A percentile compares a stretch with the other conserved stretches of the same genome.
phyloP scores from a whole-genome alignment of 2,329 filamentous ascomycete genomes.

The Bipolaris bicolor region DNA sequence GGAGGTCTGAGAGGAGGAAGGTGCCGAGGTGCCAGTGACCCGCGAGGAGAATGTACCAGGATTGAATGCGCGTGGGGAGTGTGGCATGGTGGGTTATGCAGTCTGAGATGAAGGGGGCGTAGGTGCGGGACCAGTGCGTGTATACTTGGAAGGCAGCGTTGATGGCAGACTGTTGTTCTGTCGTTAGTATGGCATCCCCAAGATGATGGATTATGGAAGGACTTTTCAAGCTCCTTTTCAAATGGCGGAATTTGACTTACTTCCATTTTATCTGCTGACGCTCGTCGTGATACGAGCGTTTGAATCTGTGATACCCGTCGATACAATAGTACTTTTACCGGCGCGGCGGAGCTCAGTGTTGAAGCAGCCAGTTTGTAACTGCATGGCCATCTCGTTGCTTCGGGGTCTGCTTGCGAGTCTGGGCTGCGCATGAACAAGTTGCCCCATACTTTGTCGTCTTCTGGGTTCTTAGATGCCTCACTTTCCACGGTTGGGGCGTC shows the following conservation, averaged over 20 bases:
- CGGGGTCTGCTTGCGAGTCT: background rate
- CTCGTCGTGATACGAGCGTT: slow-evolving; percentile 7
- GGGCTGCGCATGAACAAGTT: slow-evolving; percentile 11
- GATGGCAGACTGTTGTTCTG: slow-evolving; percentile 47
- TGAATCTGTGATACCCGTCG: slow-evolving; percentile 12
- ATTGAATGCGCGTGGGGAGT: slow-evolving; percentile 61
- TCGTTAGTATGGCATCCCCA: too few species aligned
- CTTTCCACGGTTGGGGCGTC: background rate
- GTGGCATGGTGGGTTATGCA: slow-evolving; percentile 57
- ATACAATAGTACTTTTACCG: slow-evolving; percentile 13
- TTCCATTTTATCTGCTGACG: slow-evolving; percentile 4
- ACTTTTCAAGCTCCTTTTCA: too few species aligned
- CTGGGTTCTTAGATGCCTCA: slow-evolving; percentile 49
- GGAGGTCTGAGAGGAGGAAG: slow-evolving; percentile 61
- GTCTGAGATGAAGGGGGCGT: slow-evolving; percentile 60
- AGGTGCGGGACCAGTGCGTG: slow-evolving; percentile 61
- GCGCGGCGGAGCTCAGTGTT: slow-evolving; percentile 14
- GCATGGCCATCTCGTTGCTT: slow-evolving; percentile 13
- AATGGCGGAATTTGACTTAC: slow-evolving; percentile 1
- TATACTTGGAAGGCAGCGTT: slow-evolving; percentile 58
- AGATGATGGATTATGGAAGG: too few species aligned
- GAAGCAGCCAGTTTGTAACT: slow-evolving; percentile 13
- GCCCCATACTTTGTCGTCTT: slow-evolving; percentile 9
- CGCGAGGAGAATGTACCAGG: slow-evolving; percentile 64
- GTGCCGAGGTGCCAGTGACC: slow-evolving; percentile 65